These are phyloP conservation scores for Ascocoryne sarcoides DNA, from an alignment of 2,329 filamentous ascomycete species.

Conservation along the genomic window DNA sequence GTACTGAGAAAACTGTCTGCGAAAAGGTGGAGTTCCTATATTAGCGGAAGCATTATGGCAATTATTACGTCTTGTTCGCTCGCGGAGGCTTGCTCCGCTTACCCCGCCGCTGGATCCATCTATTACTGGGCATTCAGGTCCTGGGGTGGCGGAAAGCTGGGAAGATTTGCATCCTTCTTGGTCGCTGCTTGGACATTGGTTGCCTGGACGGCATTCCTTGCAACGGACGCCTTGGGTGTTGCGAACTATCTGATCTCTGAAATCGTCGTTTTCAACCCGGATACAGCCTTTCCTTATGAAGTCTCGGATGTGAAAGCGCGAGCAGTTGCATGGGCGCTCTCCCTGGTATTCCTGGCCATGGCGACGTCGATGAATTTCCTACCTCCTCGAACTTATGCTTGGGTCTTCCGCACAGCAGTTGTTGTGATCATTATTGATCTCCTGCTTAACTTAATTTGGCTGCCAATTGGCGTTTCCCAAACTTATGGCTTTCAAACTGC, in stretches of 20 bases:
- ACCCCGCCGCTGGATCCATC: constrained; percentile 30
- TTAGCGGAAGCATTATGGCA: constrained; percentile 51
- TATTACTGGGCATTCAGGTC: constrained; percentile 43
- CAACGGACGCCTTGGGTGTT: constrained; percentile 43
- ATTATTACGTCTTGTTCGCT: constrained; percentile 53
- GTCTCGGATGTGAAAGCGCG: constrained; percentile 45
- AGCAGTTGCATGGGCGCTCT: constrained; percentile 52
- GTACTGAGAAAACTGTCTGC: constrained; percentile 26
- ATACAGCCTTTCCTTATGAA: constrained; percentile 47
- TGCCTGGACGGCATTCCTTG: constrained; percentile 51
- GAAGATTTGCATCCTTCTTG: constrained; percentile 30
- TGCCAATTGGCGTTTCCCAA: constrained; percentile 46
- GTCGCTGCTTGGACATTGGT: constrained; percentile 58
- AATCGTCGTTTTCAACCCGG: constrained; percentile 46
- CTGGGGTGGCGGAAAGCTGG: constrained; percentile 34
- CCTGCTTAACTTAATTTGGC: constrained; percentile 50
- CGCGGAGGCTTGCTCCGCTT: constrained; percentile 45
- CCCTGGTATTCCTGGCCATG: constrained; percentile 42
- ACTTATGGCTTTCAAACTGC: constrained; percentile 50
- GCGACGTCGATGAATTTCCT: constrained; percentile 41
- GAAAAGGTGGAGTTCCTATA: constrained; percentile 47
- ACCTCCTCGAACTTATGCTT: constrained; percentile 39
- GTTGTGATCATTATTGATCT: too few relatives aligned
- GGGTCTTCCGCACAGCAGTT: too few relatives aligned
- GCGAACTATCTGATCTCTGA: constrained; percentile 46